Percentiles rank a stretch among this genome's conserved stretches.
These are phyloP conservation scores for Aureobasidium sp. DNA, from an alignment of 2,329 filamentous ascomycete genomes.

Conservation along the genomic window DNA sequence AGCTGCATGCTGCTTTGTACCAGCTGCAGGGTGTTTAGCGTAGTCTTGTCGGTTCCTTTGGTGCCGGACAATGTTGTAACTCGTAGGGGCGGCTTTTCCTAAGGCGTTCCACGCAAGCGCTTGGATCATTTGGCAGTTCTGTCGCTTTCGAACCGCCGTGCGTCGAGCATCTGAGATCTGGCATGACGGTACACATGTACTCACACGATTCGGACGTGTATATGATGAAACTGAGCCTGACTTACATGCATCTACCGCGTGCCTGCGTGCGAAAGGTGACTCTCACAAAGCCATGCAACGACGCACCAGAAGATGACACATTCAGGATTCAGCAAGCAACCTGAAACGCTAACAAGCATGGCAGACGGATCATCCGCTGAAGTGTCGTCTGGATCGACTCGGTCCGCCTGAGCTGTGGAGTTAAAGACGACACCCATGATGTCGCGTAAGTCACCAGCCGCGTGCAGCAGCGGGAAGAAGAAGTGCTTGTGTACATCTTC, in stretches of 20 bases:
- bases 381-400: slow-evolving; percentile 4
- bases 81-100: background rate
- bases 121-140: slow-evolving; percentile 4
- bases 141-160: background rate
- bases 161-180: slow-evolving; percentile 7
- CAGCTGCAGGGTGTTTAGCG: slow-evolving; percentile 11
- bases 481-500: slow-evolving; percentile 1
- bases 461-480: background rate
- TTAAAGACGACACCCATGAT: background rate
- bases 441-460: background rate
- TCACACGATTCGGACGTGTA: background rate
- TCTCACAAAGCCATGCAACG: background rate
- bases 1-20: slow-evolving; percentile 4
- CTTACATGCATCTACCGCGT: slow-evolving; percentile 3
- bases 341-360: slow-evolving; percentile 8
- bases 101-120: slow-evolving; percentile 10
- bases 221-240: background rate
- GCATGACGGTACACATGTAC: slow-evolving; percentile 7
- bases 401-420: slow-evolving; percentile 10
- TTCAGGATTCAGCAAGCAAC: slow-evolving; percentile 5
- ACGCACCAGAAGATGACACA: slow-evolving; percentile 2
- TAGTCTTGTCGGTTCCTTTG: slow-evolving; percentile 1
- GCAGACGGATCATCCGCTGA: slow-evolving; percentile 5
- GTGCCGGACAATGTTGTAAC: slow-evolving; percentile 4
- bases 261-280: slow-evolving; percentile 6